Conservation (phyloP, 1,284 basidiomycete genomes). For the Cutaneotrichosporon sp. region DNA sequence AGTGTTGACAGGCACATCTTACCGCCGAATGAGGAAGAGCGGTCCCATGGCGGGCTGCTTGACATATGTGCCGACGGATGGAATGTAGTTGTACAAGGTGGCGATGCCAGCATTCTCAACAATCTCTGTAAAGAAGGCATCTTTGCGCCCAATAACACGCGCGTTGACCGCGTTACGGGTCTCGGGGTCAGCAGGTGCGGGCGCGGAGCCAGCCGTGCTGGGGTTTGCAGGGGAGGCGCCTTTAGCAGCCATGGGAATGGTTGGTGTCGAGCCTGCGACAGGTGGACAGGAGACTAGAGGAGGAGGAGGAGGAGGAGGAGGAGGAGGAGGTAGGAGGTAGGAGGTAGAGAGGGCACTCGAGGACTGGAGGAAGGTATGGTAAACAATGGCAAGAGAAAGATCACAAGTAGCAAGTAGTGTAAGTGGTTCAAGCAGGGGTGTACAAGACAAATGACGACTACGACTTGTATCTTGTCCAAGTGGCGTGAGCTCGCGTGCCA, state of each 20-base stretch:
- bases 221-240: constrained; percentile 5
- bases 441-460: neutral
- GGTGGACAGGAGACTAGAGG: neutral
- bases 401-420: neutral
- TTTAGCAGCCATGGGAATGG: constrained; percentile 7
- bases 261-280: neutral
- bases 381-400: neutral
- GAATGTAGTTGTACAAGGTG: neutral
- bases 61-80: neutral
- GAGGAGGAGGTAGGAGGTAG: neutral
- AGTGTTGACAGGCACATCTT: constrained; percentile 12
- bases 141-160: constrained; percentile 39
- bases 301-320: neutral
- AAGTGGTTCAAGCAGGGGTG: neutral
- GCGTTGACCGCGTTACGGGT: constrained; percentile 37
- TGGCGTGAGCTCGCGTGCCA: neutral
- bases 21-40: constrained; percentile 46
- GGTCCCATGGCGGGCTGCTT: constrained; percentile 31
- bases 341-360: neutral
- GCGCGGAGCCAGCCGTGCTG: neutral
- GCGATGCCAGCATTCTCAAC: constrained; percentile 29
- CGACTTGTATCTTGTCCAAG: neutral
- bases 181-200: neutral
- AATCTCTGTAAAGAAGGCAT: constrained; percentile 40
- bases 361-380: neutral